Percentiles rank a stretch among this genome's conserved stretches.
Evolutionary conservation across 371 early-diverging fungal species (phyloP).

Genomic region (Rhizopus microsporus): DNA sequence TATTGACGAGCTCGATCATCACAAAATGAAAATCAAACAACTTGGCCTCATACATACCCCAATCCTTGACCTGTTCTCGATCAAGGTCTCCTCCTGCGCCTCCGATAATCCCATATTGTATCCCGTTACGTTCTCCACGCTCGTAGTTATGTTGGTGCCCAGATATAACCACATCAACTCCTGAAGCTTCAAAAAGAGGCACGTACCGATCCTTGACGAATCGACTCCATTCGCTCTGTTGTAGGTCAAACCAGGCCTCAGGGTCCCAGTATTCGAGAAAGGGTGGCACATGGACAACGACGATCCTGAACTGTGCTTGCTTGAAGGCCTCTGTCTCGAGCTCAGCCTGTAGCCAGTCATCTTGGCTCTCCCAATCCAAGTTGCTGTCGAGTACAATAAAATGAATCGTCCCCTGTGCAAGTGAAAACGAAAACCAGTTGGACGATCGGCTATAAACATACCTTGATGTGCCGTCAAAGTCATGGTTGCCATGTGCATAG

Average conservation of each 20-base stretch:
- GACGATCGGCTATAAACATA: slow-evolving; percentile 51
- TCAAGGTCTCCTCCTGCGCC: slow-evolving; percentile 79
- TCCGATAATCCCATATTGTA: slow-evolving; percentile 70
- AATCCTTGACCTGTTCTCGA: slow-evolving; percentile 66
- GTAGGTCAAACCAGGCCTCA: slow-evolving; percentile 63
- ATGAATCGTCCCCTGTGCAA: slow-evolving; percentile 60
- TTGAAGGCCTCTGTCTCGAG: slow-evolving; percentile 55
- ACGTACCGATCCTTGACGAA: slow-evolving; percentile 71
- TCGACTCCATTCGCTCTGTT: slow-evolving; percentile 73
- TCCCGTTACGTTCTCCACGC: slow-evolving; percentile 54
- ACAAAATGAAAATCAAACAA: slow-evolving; percentile 61
- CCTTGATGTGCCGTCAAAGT: slow-evolving; percentile 53
- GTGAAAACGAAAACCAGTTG: slow-evolving; percentile 63
- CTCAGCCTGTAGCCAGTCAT: slow-evolving; percentile 63
- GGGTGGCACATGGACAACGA: slow-evolving; percentile 80
- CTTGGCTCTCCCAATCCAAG: slow-evolving; percentile 61
- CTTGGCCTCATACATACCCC: slow-evolving; percentile 60
- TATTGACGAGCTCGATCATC: no score
- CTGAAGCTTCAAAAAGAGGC: slow-evolving; percentile 63
- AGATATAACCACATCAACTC: slow-evolving; percentile 76
- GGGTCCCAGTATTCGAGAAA: slow-evolving; percentile 83
- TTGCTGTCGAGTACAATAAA: slow-evolving; percentile 76
- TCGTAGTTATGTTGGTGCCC: slow-evolving; percentile 87
- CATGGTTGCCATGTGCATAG: slow-evolving; percentile 81
- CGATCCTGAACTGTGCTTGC: slow-evolving; percentile 64